Evolutionary conservation across 352 stramenopile species (phyloP).

Genomic region (Globisporangium splendens): DNA sequence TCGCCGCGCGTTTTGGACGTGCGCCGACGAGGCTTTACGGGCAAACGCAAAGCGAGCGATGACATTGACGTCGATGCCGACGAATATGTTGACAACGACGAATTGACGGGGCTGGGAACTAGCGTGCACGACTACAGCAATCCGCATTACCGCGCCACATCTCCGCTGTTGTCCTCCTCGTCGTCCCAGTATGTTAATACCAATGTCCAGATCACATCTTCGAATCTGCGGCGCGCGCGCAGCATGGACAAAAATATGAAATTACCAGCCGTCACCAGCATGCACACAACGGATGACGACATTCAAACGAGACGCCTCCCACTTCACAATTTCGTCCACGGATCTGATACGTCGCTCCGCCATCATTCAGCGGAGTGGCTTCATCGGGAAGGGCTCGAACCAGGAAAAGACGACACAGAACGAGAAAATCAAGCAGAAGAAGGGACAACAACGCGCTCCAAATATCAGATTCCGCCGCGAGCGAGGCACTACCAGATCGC

Average conservation of each 20-base stretch:
- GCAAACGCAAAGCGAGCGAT: slow-evolving; percentile 12
- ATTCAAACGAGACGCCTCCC: background rate
- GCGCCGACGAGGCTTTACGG: background rate
- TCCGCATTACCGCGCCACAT: background rate
- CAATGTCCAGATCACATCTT: background rate
- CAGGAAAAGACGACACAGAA: background rate
- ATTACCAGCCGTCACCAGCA: no score
- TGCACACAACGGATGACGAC: no score
- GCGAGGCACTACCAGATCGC: background rate
- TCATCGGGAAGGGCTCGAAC: slow-evolving; percentile 1
- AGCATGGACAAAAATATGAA: background rate
- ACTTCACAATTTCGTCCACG: background rate
- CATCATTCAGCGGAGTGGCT: background rate
- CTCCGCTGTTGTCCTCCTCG: no score
- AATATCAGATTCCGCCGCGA: background rate
- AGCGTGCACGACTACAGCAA: background rate
- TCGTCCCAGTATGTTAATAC: background rate
- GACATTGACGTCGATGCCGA: background rate
- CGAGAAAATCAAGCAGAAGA: slow-evolving; percentile 4
- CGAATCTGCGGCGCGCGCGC: background rate
- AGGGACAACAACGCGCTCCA: background rate
- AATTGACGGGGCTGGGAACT: background rate
- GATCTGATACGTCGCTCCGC: background rate
- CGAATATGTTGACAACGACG: background rate
- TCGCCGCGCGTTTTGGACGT: no score